Percentiles rank a stretch among this genome's conserved stretches.
These are phyloP conservation scores for Arthrobotrys musiformis DNA, from an alignment of 2,329 filamentous ascomycete species.

Conservation along the genomic window DNA sequence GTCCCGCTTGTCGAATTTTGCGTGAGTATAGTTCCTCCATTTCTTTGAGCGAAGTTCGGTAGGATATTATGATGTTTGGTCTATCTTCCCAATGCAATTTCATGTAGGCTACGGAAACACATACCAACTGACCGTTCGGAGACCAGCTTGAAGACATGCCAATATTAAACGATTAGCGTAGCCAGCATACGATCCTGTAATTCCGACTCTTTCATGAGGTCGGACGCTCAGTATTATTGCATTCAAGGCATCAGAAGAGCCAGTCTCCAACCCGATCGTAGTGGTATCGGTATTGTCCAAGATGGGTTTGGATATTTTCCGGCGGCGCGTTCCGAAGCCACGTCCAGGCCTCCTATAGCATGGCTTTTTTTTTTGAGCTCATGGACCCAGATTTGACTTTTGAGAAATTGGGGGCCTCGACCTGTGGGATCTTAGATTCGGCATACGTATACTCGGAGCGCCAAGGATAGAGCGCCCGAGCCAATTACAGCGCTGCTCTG, in stretches of 20 bases:
- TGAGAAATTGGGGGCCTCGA: conserved; percentile 75
- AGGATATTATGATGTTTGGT: conserved; percentile 81
- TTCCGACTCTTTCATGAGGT: conserved; percentile 77
- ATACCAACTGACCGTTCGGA: conserved; percentile 68
- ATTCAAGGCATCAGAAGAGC: conserved; percentile 81
- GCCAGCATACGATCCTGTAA: conserved; percentile 74
- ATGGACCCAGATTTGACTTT: conserved; percentile 67
- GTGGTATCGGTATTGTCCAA: conserved; percentile 68
- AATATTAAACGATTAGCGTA: conserved; percentile 80
- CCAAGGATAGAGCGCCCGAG: conserved; percentile 71
- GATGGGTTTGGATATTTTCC: conserved; percentile 72
- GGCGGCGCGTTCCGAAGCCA: conserved; percentile 75
- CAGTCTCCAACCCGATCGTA: conserved; percentile 77
- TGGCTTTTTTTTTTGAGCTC: conserved; percentile 80
- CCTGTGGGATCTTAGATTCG: conserved; percentile 72
- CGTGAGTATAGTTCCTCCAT: conserved; percentile 73
- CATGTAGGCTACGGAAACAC: conserved; percentile 68
- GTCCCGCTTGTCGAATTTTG: conserved; percentile 69
- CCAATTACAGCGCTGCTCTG: conserved; percentile 86
- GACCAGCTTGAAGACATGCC: conserved; percentile 64
- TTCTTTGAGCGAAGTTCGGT: conserved; percentile 79
- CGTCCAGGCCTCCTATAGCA: conserved; percentile 78
- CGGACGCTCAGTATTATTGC: conserved; percentile 81
- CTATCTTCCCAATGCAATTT: conserved; percentile 80
- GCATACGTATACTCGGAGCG: conserved; percentile 77